phyloP scores from a whole-genome alignment of 179 eudicot genomes.

The Camellia oleifera region DNA sequence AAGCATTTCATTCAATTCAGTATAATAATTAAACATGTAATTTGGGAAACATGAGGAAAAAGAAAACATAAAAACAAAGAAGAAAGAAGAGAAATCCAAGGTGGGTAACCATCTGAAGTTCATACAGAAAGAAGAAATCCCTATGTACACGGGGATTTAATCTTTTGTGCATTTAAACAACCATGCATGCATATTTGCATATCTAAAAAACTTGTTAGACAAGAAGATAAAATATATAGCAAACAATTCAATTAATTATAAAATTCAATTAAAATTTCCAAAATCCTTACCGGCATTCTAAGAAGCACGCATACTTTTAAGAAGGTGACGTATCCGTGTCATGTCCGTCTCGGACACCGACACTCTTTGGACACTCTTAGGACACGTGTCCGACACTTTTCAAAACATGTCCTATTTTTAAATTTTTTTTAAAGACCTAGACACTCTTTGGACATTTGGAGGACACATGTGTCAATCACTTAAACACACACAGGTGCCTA shows the following conservation, averaged over 20 bases:
- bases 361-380: too few species aligned
- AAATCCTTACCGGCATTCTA: too few species aligned
- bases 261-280: not conserved
- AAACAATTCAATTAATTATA: not conserved
- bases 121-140: conserved; percentile 7
- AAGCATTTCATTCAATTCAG: conserved; percentile 14
- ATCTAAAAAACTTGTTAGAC: too few species aligned
- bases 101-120: not conserved
- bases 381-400: too few species aligned
- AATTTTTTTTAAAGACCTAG: too few species aligned
- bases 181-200: not conserved
- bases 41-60: not conserved
- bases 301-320: too few species aligned
- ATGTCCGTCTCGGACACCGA: too few species aligned
- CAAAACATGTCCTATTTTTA: too few species aligned
- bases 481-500: too few species aligned
- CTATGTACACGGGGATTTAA: not conserved
- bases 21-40: not conserved
- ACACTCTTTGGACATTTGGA: too few species aligned
- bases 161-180: not conserved
- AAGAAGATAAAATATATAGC: not conserved
- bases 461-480: too few species aligned
- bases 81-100: not conserved
- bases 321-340: too few species aligned
- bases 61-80: not conserved